Percentiles rank a stretch among this genome's conserved stretches.
Evolutionary conservation across 768 basidiomycete species (phyloP).

Genomic region (Pleurotus eryngii): DNA sequence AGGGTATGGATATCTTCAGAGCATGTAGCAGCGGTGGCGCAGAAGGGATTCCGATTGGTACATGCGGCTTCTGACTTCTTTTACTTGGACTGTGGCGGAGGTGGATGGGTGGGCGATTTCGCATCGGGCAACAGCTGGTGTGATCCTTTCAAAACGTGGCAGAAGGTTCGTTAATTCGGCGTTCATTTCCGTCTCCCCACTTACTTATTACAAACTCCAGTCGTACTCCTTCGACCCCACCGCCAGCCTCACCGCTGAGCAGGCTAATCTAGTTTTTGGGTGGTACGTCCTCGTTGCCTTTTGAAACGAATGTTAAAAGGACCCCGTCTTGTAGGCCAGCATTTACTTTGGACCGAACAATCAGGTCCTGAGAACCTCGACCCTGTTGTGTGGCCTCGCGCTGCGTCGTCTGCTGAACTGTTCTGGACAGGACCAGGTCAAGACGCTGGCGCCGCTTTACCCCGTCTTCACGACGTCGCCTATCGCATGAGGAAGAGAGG

Average conservation of each 20-base stretch:
- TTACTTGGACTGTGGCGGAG: slow-evolving; percentile 79
- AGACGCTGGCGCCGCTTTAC: slow-evolving; percentile 46
- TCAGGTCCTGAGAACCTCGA: slow-evolving; percentile 68
- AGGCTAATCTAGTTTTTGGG: slow-evolving; percentile 61
- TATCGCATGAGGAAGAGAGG: slow-evolving; percentile 63
- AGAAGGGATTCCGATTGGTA: slow-evolving; percentile 58
- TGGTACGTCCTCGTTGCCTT: slow-evolving; percentile 35
- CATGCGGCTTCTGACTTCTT: slow-evolving; percentile 75
- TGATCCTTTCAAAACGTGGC: slow-evolving; percentile 80
- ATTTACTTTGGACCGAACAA: slow-evolving; percentile 75
- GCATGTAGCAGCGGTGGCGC: slow-evolving; percentile 55
- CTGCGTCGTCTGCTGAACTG: slow-evolving; percentile 68
- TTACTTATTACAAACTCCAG: slow-evolving; percentile 12
- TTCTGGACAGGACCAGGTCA: slow-evolving; percentile 66
- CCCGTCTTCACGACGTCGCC: slow-evolving; percentile 62
- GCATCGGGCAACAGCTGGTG: slow-evolving; percentile 60
- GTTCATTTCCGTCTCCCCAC: not conserved
- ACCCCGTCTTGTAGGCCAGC: slow-evolving; percentile 40
- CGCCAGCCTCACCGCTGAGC: slow-evolving; percentile 44
- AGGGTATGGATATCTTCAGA: slow-evolving; percentile 74
- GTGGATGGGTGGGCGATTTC: slow-evolving; percentile 61
- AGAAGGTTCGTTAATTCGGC: slow-evolving; percentile 41
- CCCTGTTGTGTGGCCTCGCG: slow-evolving; percentile 68
- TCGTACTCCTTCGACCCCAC: slow-evolving; percentile 73
- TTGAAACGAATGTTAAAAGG: not conserved